Percentiles rank a stretch among this genome's conserved stretches.
Conservation (phyloP, 305 asterid species). For the Ilex paraguariensis region DNA sequence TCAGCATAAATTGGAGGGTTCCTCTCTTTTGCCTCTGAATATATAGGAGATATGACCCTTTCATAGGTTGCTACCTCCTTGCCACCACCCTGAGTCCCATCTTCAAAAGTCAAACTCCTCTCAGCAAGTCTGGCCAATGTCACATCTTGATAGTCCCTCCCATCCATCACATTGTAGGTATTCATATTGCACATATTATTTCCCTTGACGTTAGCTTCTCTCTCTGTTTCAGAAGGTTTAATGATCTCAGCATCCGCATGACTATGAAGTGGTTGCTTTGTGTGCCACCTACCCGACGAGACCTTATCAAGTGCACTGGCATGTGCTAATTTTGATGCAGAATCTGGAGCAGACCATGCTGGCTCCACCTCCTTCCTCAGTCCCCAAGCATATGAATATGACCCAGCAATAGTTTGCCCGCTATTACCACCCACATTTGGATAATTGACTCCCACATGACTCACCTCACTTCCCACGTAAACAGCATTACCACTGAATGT, state of each 20-base stretch:
- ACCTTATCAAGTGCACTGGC: slow-evolving; percentile 96
- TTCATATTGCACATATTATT: slow-evolving; percentile 21
- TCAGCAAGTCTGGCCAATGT: slow-evolving; percentile 36
- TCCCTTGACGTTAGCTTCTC: slow-evolving; percentile 29
- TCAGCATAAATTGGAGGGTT: slow-evolving; percentile 21
- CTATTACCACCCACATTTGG: slow-evolving; percentile 38
- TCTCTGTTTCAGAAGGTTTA: slow-evolving; percentile 34
- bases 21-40: slow-evolving; percentile 45
- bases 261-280: slow-evolving; percentile 49
- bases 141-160: slow-evolving; percentile 32
- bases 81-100: slow-evolving; percentile 35
- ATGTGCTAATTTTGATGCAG: slow-evolving; percentile 72
- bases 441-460: slow-evolving; percentile 35
- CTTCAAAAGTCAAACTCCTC: slow-evolving; percentile 45
- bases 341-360: slow-evolving; percentile 71
- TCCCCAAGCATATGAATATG: slow-evolving; percentile 85
- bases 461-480: neutral
- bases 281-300: slow-evolving; percentile 89
- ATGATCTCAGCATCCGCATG: slow-evolving; percentile 42
- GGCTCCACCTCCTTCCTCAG: slow-evolving; percentile 67
- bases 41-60: slow-evolving; percentile 31
- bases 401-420: slow-evolving; percentile 44
- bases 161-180: slow-evolving; percentile 31
- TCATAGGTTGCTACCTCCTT: slow-evolving; percentile 42
- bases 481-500: slow-evolving; percentile 25